phyloP scores from a whole-genome alignment of 2,329 filamentous ascomycete species.

The Aspergillus puulaauensis region DNA sequence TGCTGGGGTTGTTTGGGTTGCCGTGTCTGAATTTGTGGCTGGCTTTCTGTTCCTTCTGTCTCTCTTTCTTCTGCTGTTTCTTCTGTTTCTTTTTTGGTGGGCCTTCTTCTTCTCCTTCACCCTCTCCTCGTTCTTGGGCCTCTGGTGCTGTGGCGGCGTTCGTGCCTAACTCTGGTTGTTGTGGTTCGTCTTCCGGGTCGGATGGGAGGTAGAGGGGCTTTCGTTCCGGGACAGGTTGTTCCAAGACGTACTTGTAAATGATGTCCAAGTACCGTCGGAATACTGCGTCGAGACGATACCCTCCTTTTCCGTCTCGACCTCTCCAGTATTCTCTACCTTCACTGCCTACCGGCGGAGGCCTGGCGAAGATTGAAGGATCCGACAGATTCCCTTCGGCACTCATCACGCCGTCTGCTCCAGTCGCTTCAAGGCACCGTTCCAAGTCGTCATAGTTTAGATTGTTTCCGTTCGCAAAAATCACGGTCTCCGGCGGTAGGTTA shows the following conservation, averaged over 20 bases:
- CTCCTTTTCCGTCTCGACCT: conserved; percentile 73
- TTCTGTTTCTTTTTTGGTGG: conserved; percentile 52
- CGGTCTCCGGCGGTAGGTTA: conserved; percentile 78
- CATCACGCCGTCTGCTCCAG: conserved; percentile 92
- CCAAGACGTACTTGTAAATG: conserved; percentile 74
- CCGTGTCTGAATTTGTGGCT: conserved; percentile 46
- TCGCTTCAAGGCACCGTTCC: conserved; percentile 72
- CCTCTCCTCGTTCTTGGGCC: conserved; percentile 12
- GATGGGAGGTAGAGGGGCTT: conserved; percentile 71
- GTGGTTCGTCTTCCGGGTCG: conserved; percentile 36
- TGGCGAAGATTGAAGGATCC: conserved; percentile 82
- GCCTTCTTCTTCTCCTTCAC: conserved; percentile 37
- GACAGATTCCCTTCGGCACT: conserved; percentile 93
- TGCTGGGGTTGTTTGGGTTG: conserved; percentile 67
- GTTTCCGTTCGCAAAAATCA: conserved; percentile 96
- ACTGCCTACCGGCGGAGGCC: conserved; percentile 61
- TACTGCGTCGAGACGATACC: conserved; percentile 85
- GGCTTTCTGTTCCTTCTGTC: conserved; percentile 47
- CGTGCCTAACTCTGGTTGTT: conserved; percentile 13
- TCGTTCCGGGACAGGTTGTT: conserved; percentile 62
- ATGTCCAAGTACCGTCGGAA: conserved; percentile 89
- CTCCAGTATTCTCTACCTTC: conserved; percentile 85
- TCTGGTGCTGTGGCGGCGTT: conserved; percentile 33
- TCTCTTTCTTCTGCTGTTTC: conserved; percentile 39
- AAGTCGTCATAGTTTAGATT: conserved; percentile 80